Percentiles rank a stretch among this genome's conserved stretches.
Conservation (phyloP, 768 basidiomycete genomes). For the Fomitopsis serialis region DNA sequence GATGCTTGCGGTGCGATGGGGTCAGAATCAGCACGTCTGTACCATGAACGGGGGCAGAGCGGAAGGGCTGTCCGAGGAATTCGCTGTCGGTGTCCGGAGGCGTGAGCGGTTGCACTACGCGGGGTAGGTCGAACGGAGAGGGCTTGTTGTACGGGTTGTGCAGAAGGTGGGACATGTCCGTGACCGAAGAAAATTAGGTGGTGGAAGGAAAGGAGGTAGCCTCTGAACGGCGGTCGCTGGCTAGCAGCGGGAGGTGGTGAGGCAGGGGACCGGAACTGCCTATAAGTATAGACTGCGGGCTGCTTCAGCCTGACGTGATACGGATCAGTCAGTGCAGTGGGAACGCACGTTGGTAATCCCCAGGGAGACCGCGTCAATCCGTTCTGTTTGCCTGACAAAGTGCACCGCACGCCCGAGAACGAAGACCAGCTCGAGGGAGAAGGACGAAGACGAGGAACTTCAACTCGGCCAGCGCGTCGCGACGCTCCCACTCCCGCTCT, state of each 20-base stretch:
- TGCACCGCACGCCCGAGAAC: background rate
- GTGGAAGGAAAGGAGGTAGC: slow-evolving; percentile 6
- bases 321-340: background rate
- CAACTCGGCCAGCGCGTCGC: background rate
- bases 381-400: background rate
- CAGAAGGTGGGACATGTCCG: slow-evolving; percentile 20
- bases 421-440: slow-evolving; percentile 8
- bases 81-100: slow-evolving; percentile 31
- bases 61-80: slow-evolving; percentile 2
- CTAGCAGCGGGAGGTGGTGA: slow-evolving; percentile 14
- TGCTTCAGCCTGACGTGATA: slow-evolving; percentile 4
- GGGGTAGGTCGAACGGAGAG: slow-evolving; percentile 37
- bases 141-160: slow-evolving; percentile 36
- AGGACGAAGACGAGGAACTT: background rate
- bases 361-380: slow-evolving; percentile 25
- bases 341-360: slow-evolving; percentile 20
- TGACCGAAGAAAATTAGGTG: slow-evolving; percentile 27
- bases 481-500: background rate
- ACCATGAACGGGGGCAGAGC: slow-evolving; percentile 7
- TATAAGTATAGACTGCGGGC: background rate
- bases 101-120: slow-evolving; percentile 29
- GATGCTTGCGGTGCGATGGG: slow-evolving; percentile 5
- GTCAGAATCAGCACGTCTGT: slow-evolving; percentile 9
- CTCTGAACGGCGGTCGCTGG: slow-evolving; percentile 10
- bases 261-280: background rate